These are phyloP conservation scores for Brassica cretica DNA, from an alignment of 345 rosid species.

Conservation along the genomic window DNA sequence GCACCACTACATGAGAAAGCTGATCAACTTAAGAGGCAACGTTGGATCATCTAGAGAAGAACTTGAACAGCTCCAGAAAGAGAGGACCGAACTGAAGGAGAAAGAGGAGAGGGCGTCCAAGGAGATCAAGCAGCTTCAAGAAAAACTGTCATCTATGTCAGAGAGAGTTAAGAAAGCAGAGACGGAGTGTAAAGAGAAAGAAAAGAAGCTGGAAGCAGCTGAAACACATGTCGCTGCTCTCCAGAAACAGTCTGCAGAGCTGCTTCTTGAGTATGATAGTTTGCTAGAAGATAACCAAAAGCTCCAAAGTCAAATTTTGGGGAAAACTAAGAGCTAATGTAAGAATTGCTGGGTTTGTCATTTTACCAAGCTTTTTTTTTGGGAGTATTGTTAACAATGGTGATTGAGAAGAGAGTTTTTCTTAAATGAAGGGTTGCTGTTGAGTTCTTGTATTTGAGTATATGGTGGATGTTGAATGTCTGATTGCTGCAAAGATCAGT, in stretches of 20 bases:
- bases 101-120: constrained; percentile 63
- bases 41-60: constrained; percentile 72
- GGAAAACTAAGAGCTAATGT: constrained; percentile 17
- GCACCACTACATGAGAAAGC: constrained; percentile 82
- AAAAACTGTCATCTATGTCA: constrained; percentile 49
- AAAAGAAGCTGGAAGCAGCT: constrained; percentile 72
- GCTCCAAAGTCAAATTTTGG: constrained; percentile 62
- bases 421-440: neutral
- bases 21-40: constrained; percentile 54
- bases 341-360: neutral
- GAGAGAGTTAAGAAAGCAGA: constrained; percentile 69
- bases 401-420: constrained; percentile 15
- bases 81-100: constrained; percentile 60
- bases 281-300: constrained; percentile 86
- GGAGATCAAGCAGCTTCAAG: constrained; percentile 60
- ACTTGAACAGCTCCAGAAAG: constrained; percentile 64
- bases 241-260: constrained; percentile 92
- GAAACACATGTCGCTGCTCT: constrained; percentile 78
- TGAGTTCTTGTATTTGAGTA: constrained; percentile 12
- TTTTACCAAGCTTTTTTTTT: neutral
- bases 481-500: neutral
- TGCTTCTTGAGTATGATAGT: constrained; percentile 87
- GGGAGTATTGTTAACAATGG: neutral
- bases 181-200: constrained; percentile 66
- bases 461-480: constrained; percentile 17